phyloP scores from a whole-genome alignment of 2,329 filamentous ascomycete genomes.

The Tolypocladium inflatum region DNA sequence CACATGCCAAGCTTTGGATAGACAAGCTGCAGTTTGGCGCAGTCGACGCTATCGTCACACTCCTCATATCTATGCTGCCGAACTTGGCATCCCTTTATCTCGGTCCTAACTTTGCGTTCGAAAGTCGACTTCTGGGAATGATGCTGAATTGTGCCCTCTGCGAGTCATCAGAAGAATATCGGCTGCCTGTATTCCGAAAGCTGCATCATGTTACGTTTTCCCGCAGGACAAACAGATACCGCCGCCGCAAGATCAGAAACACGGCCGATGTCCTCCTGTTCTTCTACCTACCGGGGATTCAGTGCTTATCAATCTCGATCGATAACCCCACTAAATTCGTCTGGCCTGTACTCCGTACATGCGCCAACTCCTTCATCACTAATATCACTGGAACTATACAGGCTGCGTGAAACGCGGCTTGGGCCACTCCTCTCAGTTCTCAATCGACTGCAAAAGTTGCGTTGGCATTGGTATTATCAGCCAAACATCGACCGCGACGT shows the following conservation, averaged over 20 bases:
- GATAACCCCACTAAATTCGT: slow-evolving; percentile 4
- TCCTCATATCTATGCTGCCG: slow-evolving; percentile 1
- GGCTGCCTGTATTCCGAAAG: neutral
- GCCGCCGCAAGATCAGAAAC: neutral
- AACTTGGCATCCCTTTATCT: slow-evolving; percentile 1
- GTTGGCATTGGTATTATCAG: neutral
- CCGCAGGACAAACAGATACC: neutral
- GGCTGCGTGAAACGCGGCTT: slow-evolving; percentile 5
- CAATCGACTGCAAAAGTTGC: neutral
- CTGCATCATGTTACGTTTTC: neutral
- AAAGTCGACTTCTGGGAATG: neutral
- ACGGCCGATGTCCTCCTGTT: neutral
- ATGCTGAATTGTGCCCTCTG: slow-evolving; percentile 3
- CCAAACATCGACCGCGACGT: neutral
- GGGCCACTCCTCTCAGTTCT: slow-evolving; percentile 1
- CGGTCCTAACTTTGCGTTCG: neutral
- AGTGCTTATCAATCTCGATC: slow-evolving; percentile 1
- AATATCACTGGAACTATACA: slow-evolving; percentile 1
- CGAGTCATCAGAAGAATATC: neutral
- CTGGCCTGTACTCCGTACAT: slow-evolving; percentile 2
- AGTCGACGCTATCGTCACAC: slow-evolving; percentile 3
- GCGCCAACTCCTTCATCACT: neutral
- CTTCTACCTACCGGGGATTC: slow-evolving; percentile 5
- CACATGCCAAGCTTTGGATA: neutral
- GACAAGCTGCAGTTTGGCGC: neutral